Percentiles rank a stretch among this genome's conserved stretches.
phyloP scores from a whole-genome alignment of 441 rosid genomes.

The Gossypium gossypioides region DNA sequence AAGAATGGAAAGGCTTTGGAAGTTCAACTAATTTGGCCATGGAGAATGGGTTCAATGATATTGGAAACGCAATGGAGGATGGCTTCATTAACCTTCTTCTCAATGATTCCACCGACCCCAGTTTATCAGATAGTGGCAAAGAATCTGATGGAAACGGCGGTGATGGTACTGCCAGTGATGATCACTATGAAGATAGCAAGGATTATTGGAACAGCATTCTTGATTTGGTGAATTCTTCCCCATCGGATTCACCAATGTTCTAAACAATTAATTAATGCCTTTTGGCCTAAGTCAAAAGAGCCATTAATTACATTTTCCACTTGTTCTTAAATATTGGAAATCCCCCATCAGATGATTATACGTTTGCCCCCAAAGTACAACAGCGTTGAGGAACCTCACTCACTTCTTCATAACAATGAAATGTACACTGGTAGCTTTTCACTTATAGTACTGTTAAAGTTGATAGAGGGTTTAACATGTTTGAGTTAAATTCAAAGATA shows the following conservation, averaged over 20 bases:
- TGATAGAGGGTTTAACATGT: neutral
- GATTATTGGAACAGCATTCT: constrained; percentile 94
- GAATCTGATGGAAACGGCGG: constrained; percentile 30
- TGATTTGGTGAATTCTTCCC: constrained; percentile 78
- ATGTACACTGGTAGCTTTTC: neutral
- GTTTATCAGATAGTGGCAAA: constrained; percentile 33
- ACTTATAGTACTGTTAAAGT: neutral
- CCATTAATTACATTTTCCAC: constrained; percentile 8
- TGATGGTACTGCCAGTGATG: constrained; percentile 20
- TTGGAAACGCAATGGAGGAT: constrained; percentile 42
- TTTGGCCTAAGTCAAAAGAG: neutral
- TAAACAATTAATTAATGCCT: constrained; percentile 13
- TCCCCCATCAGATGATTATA: neutral
- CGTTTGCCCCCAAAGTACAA: neutral
- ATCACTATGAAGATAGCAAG: constrained; percentile 73
- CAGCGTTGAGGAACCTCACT: neutral
- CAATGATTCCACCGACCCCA: constrained; percentile 36
- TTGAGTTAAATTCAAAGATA: neutral
- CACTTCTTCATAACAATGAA: neutral
- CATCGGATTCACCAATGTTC: constrained; percentile 64
- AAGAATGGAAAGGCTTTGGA: constrained; percentile 46
- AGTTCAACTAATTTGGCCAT: constrained; percentile 22
- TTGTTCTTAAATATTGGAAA: neutral
- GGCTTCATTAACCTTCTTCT: constrained; percentile 70
- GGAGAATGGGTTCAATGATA: constrained; percentile 41